phyloP scores from a whole-genome alignment of 306 rosid genomes.

The Lathyrus tuberosus region DNA sequence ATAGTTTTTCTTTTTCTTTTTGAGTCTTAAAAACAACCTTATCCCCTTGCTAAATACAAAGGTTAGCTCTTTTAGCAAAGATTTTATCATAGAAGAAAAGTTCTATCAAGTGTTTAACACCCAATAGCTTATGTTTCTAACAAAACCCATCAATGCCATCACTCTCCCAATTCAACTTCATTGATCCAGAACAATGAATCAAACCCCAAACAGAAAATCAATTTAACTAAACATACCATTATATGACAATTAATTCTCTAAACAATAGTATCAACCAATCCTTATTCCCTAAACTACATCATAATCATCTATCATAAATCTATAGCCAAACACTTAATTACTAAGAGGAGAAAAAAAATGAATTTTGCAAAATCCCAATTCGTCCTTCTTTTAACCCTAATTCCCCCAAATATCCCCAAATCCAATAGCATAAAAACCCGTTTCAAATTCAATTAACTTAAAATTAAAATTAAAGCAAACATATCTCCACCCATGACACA shows the following conservation, averaged over 20 bases:
- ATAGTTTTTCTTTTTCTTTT: neutral
- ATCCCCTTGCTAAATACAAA: neutral
- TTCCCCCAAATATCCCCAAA: neutral
- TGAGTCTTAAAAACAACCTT: neutral
- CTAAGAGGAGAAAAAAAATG: neutral
- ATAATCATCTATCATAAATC: neutral
- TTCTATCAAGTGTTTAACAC: neutral
- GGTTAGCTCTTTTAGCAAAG: neutral
- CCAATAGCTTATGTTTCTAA: neutral
- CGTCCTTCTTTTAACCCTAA: neutral
- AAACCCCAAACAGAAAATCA: conserved; percentile 12
- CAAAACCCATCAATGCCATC: neutral
- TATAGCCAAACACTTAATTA: neutral
- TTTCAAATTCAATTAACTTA: neutral
- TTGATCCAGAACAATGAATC: neutral
- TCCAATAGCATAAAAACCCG: neutral
- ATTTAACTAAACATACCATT: neutral
- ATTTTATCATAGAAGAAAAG: neutral
- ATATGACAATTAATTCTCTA: neutral
- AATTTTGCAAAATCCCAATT: neutral
- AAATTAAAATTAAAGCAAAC: neutral
- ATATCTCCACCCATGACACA: neutral
- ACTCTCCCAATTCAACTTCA: neutral
- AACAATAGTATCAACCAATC: neutral
- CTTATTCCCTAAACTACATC: neutral